Percentiles rank a stretch among this genome's conserved stretches.
Conservation (phyloP, 2,329 filamentous ascomycete genomes). For the Huntiella bhutanensis region DNA sequence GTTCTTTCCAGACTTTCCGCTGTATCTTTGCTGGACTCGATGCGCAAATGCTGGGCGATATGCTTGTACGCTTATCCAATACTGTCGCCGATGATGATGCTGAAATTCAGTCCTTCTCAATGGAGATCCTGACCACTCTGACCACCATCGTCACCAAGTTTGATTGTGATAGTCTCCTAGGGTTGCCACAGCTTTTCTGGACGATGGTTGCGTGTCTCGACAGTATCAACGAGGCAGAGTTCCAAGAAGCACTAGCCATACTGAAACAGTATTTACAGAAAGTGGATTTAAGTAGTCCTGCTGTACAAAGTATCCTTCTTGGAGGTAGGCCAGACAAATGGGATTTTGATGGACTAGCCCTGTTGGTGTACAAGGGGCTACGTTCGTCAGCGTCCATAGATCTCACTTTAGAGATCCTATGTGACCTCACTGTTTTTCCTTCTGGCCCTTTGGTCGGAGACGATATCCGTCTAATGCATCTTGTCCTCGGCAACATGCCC, state of each 20-base stretch:
- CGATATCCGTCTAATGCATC: constrained; percentile 64
- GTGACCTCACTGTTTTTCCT: constrained; percentile 60
- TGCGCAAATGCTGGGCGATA: constrained; percentile 86
- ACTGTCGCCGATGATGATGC: constrained; percentile 89
- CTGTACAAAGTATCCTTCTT: constrained; percentile 46
- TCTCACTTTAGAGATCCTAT: constrained; percentile 56
- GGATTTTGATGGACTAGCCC: constrained; percentile 84
- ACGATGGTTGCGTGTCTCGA: constrained; percentile 90
- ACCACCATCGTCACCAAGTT: constrained; percentile 80
- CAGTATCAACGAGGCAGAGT: constrained; percentile 91
- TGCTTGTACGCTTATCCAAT: constrained; percentile 86
- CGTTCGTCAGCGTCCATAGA: constrained; percentile 71
- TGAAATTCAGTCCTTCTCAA: constrained; percentile 90
- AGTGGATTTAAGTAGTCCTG: constrained; percentile 55
- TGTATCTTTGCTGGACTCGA: constrained; percentile 84
- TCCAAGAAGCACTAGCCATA: constrained; percentile 80
- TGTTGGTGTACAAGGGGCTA: constrained; percentile 76
- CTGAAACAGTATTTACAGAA: constrained; percentile 71
- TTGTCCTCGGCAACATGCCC: constrained; percentile 80
- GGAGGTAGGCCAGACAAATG: constrained; percentile 70
- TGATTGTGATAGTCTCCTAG: constrained; percentile 56
- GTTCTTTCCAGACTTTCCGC: constrained; percentile 92
- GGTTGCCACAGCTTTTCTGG: constrained; percentile 96
- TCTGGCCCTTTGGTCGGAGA: constrained; percentile 67
- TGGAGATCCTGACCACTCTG: constrained; percentile 90